Evolutionary conservation across 768 basidiomycete genomes (phyloP).

Genomic region (Boletus eberwhitei): DNA sequence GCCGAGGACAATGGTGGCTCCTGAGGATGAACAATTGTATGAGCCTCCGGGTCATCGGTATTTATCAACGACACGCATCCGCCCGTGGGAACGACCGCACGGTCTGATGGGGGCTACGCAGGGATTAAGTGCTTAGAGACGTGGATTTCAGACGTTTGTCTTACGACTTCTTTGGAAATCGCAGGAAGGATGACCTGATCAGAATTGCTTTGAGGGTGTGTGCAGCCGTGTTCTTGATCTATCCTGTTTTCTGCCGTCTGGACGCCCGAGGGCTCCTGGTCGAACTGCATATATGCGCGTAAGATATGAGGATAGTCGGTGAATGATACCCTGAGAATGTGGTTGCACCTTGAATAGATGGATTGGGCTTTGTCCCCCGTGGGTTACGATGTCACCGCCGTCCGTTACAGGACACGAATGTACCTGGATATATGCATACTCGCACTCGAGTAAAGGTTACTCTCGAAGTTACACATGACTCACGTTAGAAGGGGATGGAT

Average conservation of each 20-base stretch:
- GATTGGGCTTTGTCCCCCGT: background rate
- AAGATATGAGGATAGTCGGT: background rate
- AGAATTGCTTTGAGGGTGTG: background rate
- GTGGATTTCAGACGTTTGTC: background rate
- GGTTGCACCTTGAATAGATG: slow-evolving; percentile 6
- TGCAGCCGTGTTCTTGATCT: background rate
- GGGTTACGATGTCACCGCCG: background rate
- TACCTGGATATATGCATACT: slow-evolving; percentile 17
- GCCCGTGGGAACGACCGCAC: background rate
- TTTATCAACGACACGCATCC: background rate
- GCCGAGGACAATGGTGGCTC: background rate
- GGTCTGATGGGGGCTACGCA: background rate
- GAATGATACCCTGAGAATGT: background rate
- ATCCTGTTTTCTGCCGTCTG: background rate
- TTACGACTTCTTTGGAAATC: slow-evolving; percentile 9
- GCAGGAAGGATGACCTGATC: background rate
- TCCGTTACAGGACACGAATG: background rate
- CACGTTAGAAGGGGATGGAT: background rate
- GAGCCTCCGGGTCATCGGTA: background rate
- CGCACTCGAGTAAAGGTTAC: background rate
- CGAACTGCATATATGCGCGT: slow-evolving; percentile 23
- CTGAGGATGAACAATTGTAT: background rate
- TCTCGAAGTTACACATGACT: background rate
- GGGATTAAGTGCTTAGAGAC: background rate
- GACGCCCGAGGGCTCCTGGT: background rate